Percentiles rank a stretch among this genome's conserved stretches.
phyloP scores from a whole-genome alignment of 805 yeast species.

The Saturnispora sanitii region DNA sequence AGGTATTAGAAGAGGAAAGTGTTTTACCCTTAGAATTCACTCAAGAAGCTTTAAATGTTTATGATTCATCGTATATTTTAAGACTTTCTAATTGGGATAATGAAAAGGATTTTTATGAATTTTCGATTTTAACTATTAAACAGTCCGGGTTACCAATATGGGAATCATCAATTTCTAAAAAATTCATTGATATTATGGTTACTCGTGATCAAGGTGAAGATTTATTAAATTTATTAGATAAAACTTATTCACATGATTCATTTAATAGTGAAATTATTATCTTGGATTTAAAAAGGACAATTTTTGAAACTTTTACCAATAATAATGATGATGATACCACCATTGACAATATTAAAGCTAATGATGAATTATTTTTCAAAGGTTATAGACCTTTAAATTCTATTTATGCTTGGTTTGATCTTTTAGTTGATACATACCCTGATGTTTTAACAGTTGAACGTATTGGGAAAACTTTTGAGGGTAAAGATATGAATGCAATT shows the following conservation, averaged over 20 bases:
- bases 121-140: slow-evolving; percentile 18
- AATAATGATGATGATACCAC: slow-evolving; percentile 3
- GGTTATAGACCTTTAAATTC: slow-evolving; percentile 60
- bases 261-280: slow-evolving; percentile 35
- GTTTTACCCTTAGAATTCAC: background rate
- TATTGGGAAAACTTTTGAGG: slow-evolving; percentile 71
- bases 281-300: slow-evolving; percentile 45
- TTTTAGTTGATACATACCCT: slow-evolving; percentile 53
- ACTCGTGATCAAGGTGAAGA: slow-evolving; percentile 16
- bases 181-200: slow-evolving; percentile 39
- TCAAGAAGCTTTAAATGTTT: background rate
- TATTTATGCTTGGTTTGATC: slow-evolving; percentile 63
- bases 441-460: slow-evolving; percentile 50
- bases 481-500: slow-evolving; percentile 57
- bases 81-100: slow-evolving; percentile 28
- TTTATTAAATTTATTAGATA: slow-evolving; percentile 14
- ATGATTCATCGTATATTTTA: slow-evolving; percentile 32
- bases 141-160: slow-evolving; percentile 31
- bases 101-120: slow-evolving; percentile 12
- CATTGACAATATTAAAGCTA: background rate
- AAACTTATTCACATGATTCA: slow-evolving; percentile 7
- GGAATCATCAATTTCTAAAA: slow-evolving; percentile 34
- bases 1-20: too few relatives aligned
- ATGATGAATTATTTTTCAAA: slow-evolving; percentile 52
- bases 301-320: slow-evolving; percentile 45